Conservation (phyloP, 2,329 filamentous ascomycete species). For the Ceratocystiopsis brevicomis region DNA sequence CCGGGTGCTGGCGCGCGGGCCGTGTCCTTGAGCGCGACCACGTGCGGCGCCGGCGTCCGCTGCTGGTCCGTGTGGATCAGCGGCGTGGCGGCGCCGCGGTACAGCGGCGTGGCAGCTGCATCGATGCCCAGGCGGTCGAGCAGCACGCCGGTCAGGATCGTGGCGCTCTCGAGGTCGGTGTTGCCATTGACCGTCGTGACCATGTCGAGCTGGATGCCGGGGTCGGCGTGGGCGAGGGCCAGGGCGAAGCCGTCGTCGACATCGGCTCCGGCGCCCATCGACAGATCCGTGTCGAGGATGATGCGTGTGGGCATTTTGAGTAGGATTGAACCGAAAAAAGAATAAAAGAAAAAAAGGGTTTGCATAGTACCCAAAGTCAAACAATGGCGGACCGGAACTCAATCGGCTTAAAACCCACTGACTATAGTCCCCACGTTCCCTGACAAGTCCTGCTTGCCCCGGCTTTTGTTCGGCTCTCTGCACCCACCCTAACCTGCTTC, state of each 20-base stretch:
- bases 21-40: not conserved
- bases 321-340: too few species aligned
- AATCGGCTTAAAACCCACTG: too few species aligned
- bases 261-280: constrained; percentile 1
- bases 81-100: not conserved
- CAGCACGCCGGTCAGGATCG: not conserved
- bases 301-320: not conserved
- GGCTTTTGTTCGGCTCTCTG: too few species aligned
- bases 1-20: not conserved
- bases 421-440: too few species aligned
- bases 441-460: too few species aligned
- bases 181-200: not conserved
- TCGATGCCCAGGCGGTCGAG: not conserved
- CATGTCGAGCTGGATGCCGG: not conserved
- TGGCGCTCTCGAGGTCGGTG: not conserved
- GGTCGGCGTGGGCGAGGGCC: not conserved
- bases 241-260: constrained; percentile 2
- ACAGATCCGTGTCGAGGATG: constrained; percentile 1
- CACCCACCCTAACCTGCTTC: too few species aligned
- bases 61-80: not conserved
- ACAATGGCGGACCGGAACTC: too few species aligned
- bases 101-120: not conserved
- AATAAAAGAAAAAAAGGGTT: too few species aligned
- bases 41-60: not conserved
- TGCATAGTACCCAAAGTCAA: too few species aligned